Evolutionary conservation across 139 green algal genomes (phyloP).

Genomic region (Micractinium sp.): DNA sequence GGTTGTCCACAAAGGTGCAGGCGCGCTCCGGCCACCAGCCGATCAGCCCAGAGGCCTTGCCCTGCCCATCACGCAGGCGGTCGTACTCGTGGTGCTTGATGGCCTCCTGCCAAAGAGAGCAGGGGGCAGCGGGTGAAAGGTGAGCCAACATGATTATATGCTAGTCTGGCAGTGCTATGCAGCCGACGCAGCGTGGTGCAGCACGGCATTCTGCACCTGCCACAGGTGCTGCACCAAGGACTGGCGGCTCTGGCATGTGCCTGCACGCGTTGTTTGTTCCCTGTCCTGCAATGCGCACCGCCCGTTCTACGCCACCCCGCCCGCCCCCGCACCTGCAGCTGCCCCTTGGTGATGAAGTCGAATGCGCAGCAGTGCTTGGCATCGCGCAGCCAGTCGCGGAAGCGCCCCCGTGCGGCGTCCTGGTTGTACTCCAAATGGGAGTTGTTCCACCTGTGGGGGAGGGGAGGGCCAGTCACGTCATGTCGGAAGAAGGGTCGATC

Average conservation of each 20-base stretch:
- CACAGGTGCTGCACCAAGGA: no score
- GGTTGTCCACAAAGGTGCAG: slow-evolving; percentile 98
- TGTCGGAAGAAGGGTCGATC: no score
- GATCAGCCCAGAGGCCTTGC: slow-evolving; percentile 81
- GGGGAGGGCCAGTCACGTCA: no score
- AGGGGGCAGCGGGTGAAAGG: background rate
- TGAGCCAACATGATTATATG: background rate
- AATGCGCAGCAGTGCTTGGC: slow-evolving; percentile 58
- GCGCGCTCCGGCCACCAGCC: slow-evolving; percentile 89
- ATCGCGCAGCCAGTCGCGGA: no score
- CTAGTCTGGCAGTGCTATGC: no score
- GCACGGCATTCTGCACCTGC: no score
- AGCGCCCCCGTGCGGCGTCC: slow-evolving; percentile 28
- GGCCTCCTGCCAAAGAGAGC: slow-evolving; percentile 78
- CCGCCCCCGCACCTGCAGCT: slow-evolving; percentile 69
- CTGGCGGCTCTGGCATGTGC: no score
- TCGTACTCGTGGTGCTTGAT: slow-evolving; percentile 91
- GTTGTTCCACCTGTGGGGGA: slow-evolving; percentile 24
- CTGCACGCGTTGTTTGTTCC: no score
- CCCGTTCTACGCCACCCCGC: no score
- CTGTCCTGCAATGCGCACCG: no score
- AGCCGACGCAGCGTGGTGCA: background rate
- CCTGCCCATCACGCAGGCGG: slow-evolving; percentile 86
- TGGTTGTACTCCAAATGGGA: slow-evolving; percentile 63
- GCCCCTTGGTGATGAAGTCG: slow-evolving; percentile 96